A percentile compares a stretch with the other conserved stretches of the same genome.
phyloP scores from a whole-genome alignment of 2,329 filamentous ascomycete species.

The Aspergillus puulaauensis region DNA sequence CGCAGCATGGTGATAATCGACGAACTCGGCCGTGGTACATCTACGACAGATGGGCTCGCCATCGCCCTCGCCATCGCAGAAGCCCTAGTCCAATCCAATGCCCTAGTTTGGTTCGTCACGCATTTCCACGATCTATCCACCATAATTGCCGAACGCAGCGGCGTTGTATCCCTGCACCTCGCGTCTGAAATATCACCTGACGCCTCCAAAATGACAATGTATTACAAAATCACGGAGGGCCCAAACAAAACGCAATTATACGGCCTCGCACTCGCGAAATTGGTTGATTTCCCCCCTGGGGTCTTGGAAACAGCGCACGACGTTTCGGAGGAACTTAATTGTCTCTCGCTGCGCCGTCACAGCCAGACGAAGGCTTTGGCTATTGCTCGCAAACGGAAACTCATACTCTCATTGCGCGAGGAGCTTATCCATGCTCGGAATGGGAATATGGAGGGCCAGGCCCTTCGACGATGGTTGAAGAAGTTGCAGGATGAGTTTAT shows the following conservation, averaged over 20 bases:
- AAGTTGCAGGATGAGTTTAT: conserved; percentile 75
- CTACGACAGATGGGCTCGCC: conserved; percentile 80
- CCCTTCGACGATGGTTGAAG: conserved; percentile 63
- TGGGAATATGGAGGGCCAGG: conserved; percentile 64
- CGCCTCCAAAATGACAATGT: conserved; percentile 72
- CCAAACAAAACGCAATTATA: conserved; percentile 72
- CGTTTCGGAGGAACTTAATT: conserved; percentile 63
- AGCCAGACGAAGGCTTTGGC: conserved; percentile 59
- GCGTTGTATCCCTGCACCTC: conserved; percentile 81
- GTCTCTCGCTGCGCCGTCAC: conserved; percentile 58
- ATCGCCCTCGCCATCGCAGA: conserved; percentile 91
- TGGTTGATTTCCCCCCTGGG: conserved; percentile 67
- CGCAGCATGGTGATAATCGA: conserved; percentile 82
- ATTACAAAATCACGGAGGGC: conserved; percentile 78
- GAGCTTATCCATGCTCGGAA: conserved; percentile 67
- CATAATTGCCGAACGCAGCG: conserved; percentile 71
- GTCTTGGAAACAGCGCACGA: conserved; percentile 68
- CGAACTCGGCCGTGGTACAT: conserved; percentile 88
- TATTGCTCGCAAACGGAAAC: conserved; percentile 64
- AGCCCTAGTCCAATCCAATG: conserved; percentile 74
- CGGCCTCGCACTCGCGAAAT: conserved; percentile 75
- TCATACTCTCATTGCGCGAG: conserved; percentile 72
- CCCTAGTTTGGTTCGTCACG: conserved; percentile 88
- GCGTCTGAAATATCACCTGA: conserved; percentile 63
- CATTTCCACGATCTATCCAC: conserved; percentile 83